Evolutionary conservation across 306 rosid genomes (phyloP).

Genomic region (Abrus precatorius): DNA sequence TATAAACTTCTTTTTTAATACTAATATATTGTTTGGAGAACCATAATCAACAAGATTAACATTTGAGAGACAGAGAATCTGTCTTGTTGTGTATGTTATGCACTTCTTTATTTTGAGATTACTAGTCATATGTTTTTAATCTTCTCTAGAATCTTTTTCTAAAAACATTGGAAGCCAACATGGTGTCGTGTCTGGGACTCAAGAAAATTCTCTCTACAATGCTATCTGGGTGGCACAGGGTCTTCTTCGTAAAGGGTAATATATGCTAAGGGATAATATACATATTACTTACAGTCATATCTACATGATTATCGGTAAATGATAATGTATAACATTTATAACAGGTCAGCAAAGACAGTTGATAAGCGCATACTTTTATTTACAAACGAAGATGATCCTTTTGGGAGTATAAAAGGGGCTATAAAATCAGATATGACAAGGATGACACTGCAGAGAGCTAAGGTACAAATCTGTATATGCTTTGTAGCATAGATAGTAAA

Average conservation of each 20-base stretch:
- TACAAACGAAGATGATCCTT: slow-evolving; percentile 97
- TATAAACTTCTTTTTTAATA: neutral
- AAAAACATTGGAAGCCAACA: slow-evolving; percentile 82
- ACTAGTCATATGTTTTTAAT: slow-evolving; percentile 36
- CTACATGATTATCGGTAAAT: slow-evolving; percentile 22
- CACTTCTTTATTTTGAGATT: neutral
- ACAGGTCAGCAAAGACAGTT: slow-evolving; percentile 79
- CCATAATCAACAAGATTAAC: slow-evolving; percentile 1
- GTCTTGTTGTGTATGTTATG: slow-evolving; percentile 8
- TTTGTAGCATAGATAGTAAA: slow-evolving; percentile 32
- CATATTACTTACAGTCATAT: slow-evolving; percentile 9
- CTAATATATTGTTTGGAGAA: neutral
- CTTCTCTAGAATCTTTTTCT: slow-evolving; percentile 69
- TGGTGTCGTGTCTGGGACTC: slow-evolving; percentile 77
- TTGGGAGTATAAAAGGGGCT: slow-evolving; percentile 74
- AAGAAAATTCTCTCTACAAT: slow-evolving; percentile 89
- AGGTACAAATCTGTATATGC: slow-evolving; percentile 61
- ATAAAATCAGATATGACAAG: slow-evolving; percentile 82
- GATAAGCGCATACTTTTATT: slow-evolving; percentile 87
- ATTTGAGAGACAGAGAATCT: slow-evolving; percentile 19
- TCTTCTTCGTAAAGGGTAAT: slow-evolving; percentile 91
- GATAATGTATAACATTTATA: slow-evolving; percentile 41
- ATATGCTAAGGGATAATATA: neutral
- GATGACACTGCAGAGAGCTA: slow-evolving; percentile 90
- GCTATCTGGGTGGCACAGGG: slow-evolving; percentile 96